phyloP scores from a whole-genome alignment of 78 protist species.

The Polysphondylium violaceum region DNA sequence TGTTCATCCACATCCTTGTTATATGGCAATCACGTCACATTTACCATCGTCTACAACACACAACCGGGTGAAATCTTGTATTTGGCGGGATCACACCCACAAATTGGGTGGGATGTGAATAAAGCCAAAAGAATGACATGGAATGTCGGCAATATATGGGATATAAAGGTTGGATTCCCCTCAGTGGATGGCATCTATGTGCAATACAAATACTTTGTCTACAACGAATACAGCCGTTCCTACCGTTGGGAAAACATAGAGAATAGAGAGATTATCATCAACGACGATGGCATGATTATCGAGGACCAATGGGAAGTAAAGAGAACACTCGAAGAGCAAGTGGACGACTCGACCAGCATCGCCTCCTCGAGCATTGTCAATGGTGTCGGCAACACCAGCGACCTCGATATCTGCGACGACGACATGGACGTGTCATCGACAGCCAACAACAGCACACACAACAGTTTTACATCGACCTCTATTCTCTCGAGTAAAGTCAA shows the following conservation, averaged over 20 bases:
- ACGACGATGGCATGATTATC: not conserved
- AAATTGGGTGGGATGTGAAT: constrained; percentile 22
- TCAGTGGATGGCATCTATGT: constrained; percentile 12
- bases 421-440: no score
- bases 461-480: no score
- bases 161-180: constrained; percentile 46
- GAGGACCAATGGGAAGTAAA: constrained; percentile 11
- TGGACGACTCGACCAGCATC: no score
- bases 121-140: constrained; percentile 68
- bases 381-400: no score
- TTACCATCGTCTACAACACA: constrained; percentile 27
- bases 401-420: no score
- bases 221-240: constrained; percentile 14
- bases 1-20: constrained; percentile 29
- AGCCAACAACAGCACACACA: no score
- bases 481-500: no score
- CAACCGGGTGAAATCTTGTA: constrained; percentile 61
- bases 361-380: no score
- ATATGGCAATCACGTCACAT: constrained; percentile 56
- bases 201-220: constrained; percentile 55
- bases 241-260: constrained; percentile 40
- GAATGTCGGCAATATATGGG: constrained; percentile 62
- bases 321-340: not conserved
- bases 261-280: constrained; percentile 11
- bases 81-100: constrained; percentile 22